Base-by-base conservation (phyloP, 495 filamentous ascomycete species). In the Lasiosphaeria ovina region DNA sequence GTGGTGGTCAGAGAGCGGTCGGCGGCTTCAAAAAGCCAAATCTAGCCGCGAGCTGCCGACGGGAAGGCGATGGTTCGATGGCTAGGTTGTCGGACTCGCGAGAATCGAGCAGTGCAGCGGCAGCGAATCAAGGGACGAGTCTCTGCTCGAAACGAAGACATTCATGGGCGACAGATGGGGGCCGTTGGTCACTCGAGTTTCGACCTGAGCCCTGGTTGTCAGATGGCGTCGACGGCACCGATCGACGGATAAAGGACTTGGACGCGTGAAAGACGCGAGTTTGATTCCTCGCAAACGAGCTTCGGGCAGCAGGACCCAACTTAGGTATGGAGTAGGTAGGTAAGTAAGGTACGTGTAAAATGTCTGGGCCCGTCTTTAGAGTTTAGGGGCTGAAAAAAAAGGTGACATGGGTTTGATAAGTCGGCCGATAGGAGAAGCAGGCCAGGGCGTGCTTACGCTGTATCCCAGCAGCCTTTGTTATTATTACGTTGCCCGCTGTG, bases 21-120 rank as follows among this genome's bases (percentile, higher is more conserved):
- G 64, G 63, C 51, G 62, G 69, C 63, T 65, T 65, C 63, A 62
- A 58, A 35, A 51, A 70, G 61, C 63, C 68, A 65, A 51, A 34
- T 66, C 59, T 66, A 58, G 62, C 65, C 55, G 62, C 56, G 51
- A 45, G 50, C 36, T 52, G 53, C 55, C 55, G 47, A 59, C 45
- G 58, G 52, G 54, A 24, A 49, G 51, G 48, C 54, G 42, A 32
- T 36, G 57, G 57, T 52, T 64, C 40, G 50, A 57, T 54, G 50
- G 44, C 34, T 45, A 54, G 35, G 54, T 40, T 47, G 51, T 52
- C 49, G 57, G 47, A 47, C 42, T 58, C 56, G 57, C 36, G 50
- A 51, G 57, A 52, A 51, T 57, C 52, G 47, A 47, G 54, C n/a
- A 50, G 60, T 57, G 33, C 35, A 55, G 45, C 55, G 47, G 17